These are phyloP conservation scores for Wickerhamomyces sp. DNA, from an alignment of 1,139 yeast species.

Conservation along the genomic window DNA sequence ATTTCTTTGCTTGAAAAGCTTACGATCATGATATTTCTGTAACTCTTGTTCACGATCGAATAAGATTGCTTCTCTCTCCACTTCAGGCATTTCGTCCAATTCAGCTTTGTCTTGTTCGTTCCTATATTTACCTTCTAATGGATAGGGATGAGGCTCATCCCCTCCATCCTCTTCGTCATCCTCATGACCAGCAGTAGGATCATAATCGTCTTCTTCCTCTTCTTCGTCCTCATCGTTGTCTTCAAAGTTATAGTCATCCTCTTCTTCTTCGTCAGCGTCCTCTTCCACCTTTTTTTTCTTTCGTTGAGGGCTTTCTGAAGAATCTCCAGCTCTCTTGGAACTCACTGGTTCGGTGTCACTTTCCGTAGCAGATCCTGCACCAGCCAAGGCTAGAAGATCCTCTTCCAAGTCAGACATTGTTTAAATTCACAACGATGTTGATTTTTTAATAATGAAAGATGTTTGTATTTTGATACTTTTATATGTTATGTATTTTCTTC, in stretches of 20 bases:
- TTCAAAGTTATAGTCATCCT: conserved; percentile 28
- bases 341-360: conserved; percentile 23
- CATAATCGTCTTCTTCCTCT: conserved; percentile 28
- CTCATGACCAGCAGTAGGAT: conserved; percentile 30
- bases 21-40: conserved; percentile 81
- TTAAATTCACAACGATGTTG: no score
- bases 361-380: conserved; percentile 34
- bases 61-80: conserved; percentile 83
- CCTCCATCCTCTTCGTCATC: conserved; percentile 28
- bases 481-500: background rate
- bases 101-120: conserved; percentile 71
- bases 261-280: conserved; percentile 28
- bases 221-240: conserved; percentile 21
- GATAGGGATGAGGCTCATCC: conserved; percentile 67
- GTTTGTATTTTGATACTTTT: no score
- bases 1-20: conserved; percentile 77
- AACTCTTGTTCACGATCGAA: conserved; percentile 91
- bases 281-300: conserved; percentile 21
- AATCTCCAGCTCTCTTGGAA: conserved; percentile 19
- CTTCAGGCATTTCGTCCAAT: conserved; percentile 78
- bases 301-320: conserved; percentile 15
- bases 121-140: conserved; percentile 86
- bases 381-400: conserved; percentile 88
- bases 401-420: conserved; percentile 62
- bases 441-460: no score